Conservation (phyloP, 495 filamentous ascomycete species). For the Opeltia flavorubescens region DNA sequence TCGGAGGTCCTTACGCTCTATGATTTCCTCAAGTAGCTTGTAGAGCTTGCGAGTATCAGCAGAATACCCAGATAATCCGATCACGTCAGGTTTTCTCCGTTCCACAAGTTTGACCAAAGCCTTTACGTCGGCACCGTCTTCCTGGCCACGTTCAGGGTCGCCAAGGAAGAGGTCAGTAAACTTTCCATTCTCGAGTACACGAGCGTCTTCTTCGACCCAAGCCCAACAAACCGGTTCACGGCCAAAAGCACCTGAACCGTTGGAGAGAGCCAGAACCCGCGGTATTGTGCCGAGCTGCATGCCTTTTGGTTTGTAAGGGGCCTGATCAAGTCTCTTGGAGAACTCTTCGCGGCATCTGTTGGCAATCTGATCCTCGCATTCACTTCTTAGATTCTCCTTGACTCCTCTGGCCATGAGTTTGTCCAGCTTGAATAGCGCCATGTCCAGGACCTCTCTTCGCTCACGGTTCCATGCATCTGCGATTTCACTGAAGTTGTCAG, state of each 20-base stretch:
- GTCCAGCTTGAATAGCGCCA: slow-evolving; percentile 70
- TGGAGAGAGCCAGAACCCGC: slow-evolving; percentile 72
- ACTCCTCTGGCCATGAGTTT: slow-evolving; percentile 74
- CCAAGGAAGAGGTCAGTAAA: slow-evolving; percentile 61
- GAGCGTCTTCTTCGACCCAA: slow-evolving; percentile 84
- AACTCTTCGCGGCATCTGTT: slow-evolving; percentile 73
- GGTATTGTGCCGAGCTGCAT: slow-evolving; percentile 79
- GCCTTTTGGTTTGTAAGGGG: slow-evolving; percentile 90
- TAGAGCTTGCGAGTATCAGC: slow-evolving; percentile 75
- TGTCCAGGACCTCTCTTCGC: slow-evolving; percentile 67
- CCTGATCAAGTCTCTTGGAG: slow-evolving; percentile 79
- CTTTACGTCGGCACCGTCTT: slow-evolving; percentile 46
- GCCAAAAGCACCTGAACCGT: slow-evolving; percentile 56
- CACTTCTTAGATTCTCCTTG: slow-evolving; percentile 80
- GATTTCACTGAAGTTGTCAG: slow-evolving; percentile 86
- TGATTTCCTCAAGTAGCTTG: slow-evolving; percentile 58
- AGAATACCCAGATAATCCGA: slow-evolving; percentile 81
- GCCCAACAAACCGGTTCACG: slow-evolving; percentile 78
- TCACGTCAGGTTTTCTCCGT: slow-evolving; percentile 72
- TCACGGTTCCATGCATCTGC: slow-evolving; percentile 91
- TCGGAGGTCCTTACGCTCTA: slow-evolving; percentile 57
- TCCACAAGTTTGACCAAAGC: slow-evolving; percentile 60
- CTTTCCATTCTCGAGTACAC: slow-evolving; percentile 75
- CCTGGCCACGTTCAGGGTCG: slow-evolving; percentile 48
- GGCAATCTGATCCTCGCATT: slow-evolving; percentile 80